Base-by-base conservation (phyloP, 306 rosid genomes). In the Vigna hirtella region DNA sequence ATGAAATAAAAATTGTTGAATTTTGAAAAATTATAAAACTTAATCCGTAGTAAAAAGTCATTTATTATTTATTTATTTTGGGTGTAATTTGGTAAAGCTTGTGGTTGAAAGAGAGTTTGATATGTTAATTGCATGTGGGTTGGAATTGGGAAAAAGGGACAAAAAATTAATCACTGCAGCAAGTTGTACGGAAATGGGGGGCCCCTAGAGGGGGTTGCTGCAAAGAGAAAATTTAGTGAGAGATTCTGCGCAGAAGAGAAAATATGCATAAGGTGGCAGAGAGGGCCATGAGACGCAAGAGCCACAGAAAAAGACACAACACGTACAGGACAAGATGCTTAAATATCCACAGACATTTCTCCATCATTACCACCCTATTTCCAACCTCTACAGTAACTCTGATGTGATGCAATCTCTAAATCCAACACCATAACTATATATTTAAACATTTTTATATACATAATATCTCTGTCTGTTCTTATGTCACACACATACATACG, bases 291-390 rank as follows among this genome's bases (percentile, higher is more conserved):
- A 76, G 82, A 52, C 16, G 13, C 55, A 75, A 53, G 69, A 61
- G 67, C 40, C 78, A 64, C 34, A 79, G 88, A 85, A 58, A 81
- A 82, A 71, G 81, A 85, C 84, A 87, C 36, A 80, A 75, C 77
- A 83, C 81, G 79, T 74, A 86, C 56, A 83, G 65, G 81, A 80
- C 91, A 84, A 85, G 90, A 85, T 76, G 76, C 90, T 84, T 83
- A 58, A 62, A 58, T 74, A 53, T 70, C 77, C 91, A 86, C 79
- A 81, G 88, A 85, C 86, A 85, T 82, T 63, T 89, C 87, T 72
- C 86, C 83, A 82, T 89, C 89, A 80, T 79, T 75, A 78, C 79
- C 45, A 22, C 61, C 77, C 78, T 67, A 75, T 73, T 80, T 49
- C 62, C 77, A 43, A 36, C 70, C 72, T 66, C 72, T 66, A 66